Base-by-base conservation (phyloP, 768 basidiomycete species). In the Lentinula sp. region DNA sequence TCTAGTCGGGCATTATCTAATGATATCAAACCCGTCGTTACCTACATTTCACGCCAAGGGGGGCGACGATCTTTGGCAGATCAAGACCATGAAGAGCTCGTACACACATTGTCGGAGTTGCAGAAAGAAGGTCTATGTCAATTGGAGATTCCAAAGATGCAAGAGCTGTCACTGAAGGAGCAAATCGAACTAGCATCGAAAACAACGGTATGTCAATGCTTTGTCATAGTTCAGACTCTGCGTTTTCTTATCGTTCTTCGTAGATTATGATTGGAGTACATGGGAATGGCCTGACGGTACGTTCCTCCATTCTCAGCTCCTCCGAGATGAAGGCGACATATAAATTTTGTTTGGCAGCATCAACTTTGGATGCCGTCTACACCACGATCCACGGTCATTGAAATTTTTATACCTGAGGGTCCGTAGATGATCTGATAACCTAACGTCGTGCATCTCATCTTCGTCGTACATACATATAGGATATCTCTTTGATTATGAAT, bases 311-410 rank as follows among this genome's bases (percentile, higher is more conserved):
- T 61, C 35, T 23, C 23, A 23, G 2, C 23, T 45, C n/a, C 28
- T 3, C 21, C 13, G 45, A 54, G 21, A n/a, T 45, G 54, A 48
- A 53, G 34, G 48, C 54, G 28, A 28, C 28, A 3, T 28, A 28
- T 28, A 28, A 3, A 28, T 54, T 21, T 28, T 45, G 50, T 18
- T 55, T 23, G 53, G 16, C 34, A 70, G 66, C 85, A 87, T 67
- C 73, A 87, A 46, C 74, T 89, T 57, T 83, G 84, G 80, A 88
- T 89, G 87, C 82, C 86, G 37, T 72, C 75, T n/a, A 83, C 84
- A 3, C 77, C 78, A 5, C 71, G 79, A 46, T 81, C 85, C n/a
- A 83, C 87, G 21, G 82, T 88, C 16, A 84, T 89, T 65, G 88
- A 91, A 71, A 82, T 89, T 37, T 83, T 90, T 71, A 78, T 74